Conservation (phyloP, 2,329 filamentous ascomycete genomes). For the Aspergillus cejpii region DNA sequence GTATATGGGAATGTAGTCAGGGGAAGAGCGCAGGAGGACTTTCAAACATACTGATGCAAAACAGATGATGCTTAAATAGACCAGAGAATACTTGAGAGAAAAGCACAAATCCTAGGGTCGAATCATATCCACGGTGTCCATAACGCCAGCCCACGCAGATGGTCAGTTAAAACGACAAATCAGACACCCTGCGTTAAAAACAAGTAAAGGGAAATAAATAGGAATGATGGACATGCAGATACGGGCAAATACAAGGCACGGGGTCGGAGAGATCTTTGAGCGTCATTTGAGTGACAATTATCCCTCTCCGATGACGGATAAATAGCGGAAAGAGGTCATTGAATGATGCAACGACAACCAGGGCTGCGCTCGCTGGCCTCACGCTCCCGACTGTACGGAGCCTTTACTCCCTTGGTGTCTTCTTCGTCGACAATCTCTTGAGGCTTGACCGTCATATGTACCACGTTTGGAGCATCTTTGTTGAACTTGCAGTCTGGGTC, state of each 20-base stretch:
- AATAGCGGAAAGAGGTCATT: conserved; percentile 35
- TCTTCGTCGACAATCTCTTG: conserved; percentile 77
- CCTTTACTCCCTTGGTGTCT: conserved; percentile 62
- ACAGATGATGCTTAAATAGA: background rate
- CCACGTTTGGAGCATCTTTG: conserved; percentile 67
- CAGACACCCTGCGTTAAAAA: conserved; percentile 2
- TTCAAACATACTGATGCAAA: background rate
- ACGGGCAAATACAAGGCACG: background rate
- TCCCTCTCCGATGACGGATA: background rate
- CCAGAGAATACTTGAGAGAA: background rate
- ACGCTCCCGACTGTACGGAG: conserved; percentile 43
- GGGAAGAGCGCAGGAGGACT: background rate
- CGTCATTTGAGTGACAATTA: background rate
- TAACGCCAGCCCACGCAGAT: conserved; percentile 4
- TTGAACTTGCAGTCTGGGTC: conserved; percentile 69
- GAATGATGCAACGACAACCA: conserved; percentile 59
- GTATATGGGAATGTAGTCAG: background rate
- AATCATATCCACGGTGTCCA: background rate
- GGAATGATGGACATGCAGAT: background rate
- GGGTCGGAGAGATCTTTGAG: background rate
- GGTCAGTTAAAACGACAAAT: background rate
- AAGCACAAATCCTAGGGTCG: background rate
- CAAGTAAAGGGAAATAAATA: background rate
- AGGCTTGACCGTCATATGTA: conserved; percentile 91
- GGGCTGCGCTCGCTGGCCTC: conserved; percentile 53